Evolutionary conservation across 257 asterid genomes (phyloP).

Genomic region (Verbascum thapsus): DNA sequence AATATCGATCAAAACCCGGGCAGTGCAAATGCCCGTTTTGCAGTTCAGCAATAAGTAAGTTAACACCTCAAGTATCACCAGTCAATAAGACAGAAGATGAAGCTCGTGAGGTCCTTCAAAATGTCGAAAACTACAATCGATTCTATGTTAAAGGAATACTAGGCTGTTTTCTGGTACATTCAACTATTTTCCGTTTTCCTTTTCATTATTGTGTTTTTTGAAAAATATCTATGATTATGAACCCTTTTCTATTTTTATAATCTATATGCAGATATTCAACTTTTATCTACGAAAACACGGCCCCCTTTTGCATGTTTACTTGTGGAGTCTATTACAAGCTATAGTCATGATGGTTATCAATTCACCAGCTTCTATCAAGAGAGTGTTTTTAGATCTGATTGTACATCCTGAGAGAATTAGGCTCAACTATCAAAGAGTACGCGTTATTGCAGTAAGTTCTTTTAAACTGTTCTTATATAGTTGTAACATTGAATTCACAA

Average conservation of each 20-base stretch:
- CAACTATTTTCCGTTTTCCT: background rate
- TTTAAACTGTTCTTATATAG: background rate
- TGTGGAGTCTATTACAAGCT: conserved; percentile 13
- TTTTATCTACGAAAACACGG: conserved; percentile 22
- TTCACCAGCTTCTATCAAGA: conserved; percentile 11
- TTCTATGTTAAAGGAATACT: conserved; percentile 19
- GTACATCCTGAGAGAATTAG: conserved; percentile 20
- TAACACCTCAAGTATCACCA: conserved; percentile 21
- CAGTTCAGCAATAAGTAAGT: conserved; percentile 23
- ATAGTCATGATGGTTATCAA: conserved; percentile 11
- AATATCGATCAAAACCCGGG: conserved; percentile 14
- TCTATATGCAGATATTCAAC: conserved; percentile 7
- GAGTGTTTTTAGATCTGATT: conserved; percentile 9
- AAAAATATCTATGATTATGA: background rate
- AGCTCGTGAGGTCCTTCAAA: conserved; percentile 19
- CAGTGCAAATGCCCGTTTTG: conserved; percentile 30
- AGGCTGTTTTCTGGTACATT: conserved; percentile 18
- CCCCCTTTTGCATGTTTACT: conserved; percentile 15
- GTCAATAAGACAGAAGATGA: conserved; percentile 14
- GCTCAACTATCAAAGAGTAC: conserved; percentile 17
- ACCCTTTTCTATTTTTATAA: background rate
- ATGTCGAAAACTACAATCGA: conserved; percentile 24
- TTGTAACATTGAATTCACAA: background rate
- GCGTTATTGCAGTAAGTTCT: conserved; percentile 19
- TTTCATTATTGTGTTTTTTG: too few species aligned